Base-by-base conservation (phyloP, 108 stramenopile species). In the Fragilariopsis cylindrus region DNA sequence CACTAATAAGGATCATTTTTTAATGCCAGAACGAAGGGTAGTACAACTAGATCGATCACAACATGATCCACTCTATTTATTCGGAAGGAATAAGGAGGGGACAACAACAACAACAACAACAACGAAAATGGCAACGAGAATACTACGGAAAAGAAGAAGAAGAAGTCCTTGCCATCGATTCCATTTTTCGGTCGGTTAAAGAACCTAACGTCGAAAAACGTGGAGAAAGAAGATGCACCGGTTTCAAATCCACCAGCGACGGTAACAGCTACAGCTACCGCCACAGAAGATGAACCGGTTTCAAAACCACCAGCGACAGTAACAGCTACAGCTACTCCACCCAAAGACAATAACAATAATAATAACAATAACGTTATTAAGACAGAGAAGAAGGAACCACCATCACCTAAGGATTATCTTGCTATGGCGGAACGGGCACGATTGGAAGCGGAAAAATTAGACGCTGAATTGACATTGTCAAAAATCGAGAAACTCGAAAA, bases 381-480 rank as follows among this genome's bases (percentile, higher is more conserved):
- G 49, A 65, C 48, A 58, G 76, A 42, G 50, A 18, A 42, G 57
- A 82, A 48, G 39, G 64, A 75, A 86, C 83, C 52, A 76, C 39
- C 40, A 8, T 45, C 40, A 3, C 67, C 67, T 16, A 48, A 82
- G 57, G 49, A 49, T 45, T 67, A 88, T 15, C 74, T 78, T 57
- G 85, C 84, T 15, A 81, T 87, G 55, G 92, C 92, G 1, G 83
- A 80, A 42, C 76, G 83, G 16, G 77, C 82, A 46, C 84, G 89
- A n/a, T 54, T 93, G 45, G 92, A 93, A 68, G 92, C 92, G 15
- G 92, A 90, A 58, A 79, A 76, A 55, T 69, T 82, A 55, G 85
- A 87, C 48, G 87, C 82, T 9, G 85, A 82, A 63, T 76, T 93
- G 42, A 90, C 87, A 7, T 63, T 93, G 42, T 69, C 83, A 30